Evolutionary conservation across 805 yeast species (phyloP), one percentile per base, ranked within the genome.

Genomic region (Hemisphaericaspora nanyangensis): DNA sequence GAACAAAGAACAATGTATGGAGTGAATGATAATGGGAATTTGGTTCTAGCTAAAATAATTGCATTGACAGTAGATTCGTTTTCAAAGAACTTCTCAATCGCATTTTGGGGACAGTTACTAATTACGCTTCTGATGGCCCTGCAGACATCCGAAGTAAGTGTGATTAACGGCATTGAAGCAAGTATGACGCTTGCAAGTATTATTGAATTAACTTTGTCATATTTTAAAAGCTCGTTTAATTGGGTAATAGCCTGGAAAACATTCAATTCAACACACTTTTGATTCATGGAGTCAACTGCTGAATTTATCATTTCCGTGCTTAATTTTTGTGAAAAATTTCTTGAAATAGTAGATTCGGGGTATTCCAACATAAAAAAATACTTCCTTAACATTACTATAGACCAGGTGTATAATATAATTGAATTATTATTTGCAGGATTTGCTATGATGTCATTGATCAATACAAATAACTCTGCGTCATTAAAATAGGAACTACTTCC

Each of bases 21-120:
- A 2, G 72, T 56, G 13, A 86, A 56, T 2, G 79, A 61, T 26
- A 72, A 67, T 0, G 98, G 98, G 44, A 86, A 74, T 52, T 90
- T 88, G 0, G 93, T 82, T 44, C 82, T 71, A 1, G 86, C 62
- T 19, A 87, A 54, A 12, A 76, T 63, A 22, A 81, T 51, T 4
- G 72, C 54, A 35, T 70, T 68, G 17, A 63, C 62, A 0, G 74
- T 65, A 1, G 67, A 58, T n/a, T 68, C 67, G 38, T 68, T 62
- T 2, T 60, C 55, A 46, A 78, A 79, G 46, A 79, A 76, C 12
- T 51, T 55, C 42, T 64, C 68, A 10, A 70, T 58, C 1, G 72
- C 59, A 29, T 67, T 55, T 29, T 67, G 66, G 1, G 82, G 79
- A 29, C 75, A 70, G 19, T 62, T 55, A 7, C 56, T 52, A 33